These are phyloP conservation scores for Erigeron philadelphicus DNA, from an alignment of 140 eudicot genomes.

Conservation along the genomic window DNA sequence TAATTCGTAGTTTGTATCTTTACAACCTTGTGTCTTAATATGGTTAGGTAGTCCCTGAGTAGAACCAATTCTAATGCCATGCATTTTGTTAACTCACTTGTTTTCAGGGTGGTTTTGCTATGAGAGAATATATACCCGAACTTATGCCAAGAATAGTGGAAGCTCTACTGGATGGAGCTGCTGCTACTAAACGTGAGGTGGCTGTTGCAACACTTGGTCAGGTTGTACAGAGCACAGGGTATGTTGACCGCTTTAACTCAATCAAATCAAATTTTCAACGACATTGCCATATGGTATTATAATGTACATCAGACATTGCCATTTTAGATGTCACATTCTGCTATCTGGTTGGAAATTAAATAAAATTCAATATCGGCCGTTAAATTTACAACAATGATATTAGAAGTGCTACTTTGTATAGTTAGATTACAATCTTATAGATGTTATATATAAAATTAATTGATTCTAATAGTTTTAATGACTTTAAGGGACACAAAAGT, in stretches of 20 bases:
- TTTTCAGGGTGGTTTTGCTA: slow-evolving; percentile 95
- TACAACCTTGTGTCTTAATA: slow-evolving; percentile 14
- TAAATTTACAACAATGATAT: too few relatives aligned
- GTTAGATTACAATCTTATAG: too few relatives aligned
- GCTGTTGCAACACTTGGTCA: slow-evolving; percentile 99
- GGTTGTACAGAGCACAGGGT: slow-evolving; percentile 99
- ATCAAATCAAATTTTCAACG: slow-evolving; percentile 8
- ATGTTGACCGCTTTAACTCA: slow-evolving; percentile 28
- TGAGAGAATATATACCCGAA: slow-evolving; percentile 80
- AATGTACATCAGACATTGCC: not conserved
- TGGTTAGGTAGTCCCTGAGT: slow-evolving; percentile 10
- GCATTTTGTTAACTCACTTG: slow-evolving; percentile 9
- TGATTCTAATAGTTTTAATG: too few relatives aligned
- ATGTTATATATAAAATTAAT: too few relatives aligned
- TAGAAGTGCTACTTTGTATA: too few relatives aligned
- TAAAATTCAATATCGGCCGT: too few relatives aligned
- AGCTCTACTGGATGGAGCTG: slow-evolving; percentile 93
- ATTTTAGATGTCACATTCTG: slow-evolving; percentile 5
- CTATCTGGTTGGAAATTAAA: not conserved
- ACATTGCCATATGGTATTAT: not conserved
- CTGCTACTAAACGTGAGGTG: slow-evolving; percentile 93
- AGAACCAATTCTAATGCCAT: slow-evolving; percentile 2
- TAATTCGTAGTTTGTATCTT: not conserved
- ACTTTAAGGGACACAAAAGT: too few relatives aligned
- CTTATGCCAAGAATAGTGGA: slow-evolving; percentile 93